These are phyloP conservation scores for Persicaria maculosa DNA, from an alignment of 148 eudicot species.

Conservation along the genomic window DNA sequence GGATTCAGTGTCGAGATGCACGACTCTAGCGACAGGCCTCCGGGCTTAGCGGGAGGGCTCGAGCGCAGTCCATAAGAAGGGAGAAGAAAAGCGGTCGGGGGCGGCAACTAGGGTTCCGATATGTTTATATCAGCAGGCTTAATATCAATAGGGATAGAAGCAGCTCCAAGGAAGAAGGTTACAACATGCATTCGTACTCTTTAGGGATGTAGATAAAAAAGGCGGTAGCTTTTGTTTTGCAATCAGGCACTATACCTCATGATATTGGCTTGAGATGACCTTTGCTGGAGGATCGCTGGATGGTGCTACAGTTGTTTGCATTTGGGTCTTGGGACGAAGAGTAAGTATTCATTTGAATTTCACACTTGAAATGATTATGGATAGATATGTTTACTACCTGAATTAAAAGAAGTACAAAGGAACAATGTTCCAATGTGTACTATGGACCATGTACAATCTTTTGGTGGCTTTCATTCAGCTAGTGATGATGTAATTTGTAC, in stretches of 20 bases:
- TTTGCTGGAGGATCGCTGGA: conserved; percentile 76
- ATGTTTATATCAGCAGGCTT: too few species aligned
- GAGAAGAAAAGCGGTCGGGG: too few species aligned
- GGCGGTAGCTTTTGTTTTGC: neutral
- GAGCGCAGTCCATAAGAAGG: too few species aligned
- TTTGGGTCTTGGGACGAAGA: conserved; percentile 68
- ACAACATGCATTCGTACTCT: neutral
- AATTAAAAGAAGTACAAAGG: neutral
- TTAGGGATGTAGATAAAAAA: neutral
- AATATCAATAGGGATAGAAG: too few species aligned
- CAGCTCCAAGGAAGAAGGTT: too few species aligned
- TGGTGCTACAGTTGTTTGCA: conserved; percentile 88
- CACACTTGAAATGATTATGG: neutral
- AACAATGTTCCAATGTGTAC: neutral
- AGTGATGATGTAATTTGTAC: neutral
- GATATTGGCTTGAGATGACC: neutral
- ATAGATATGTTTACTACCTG: neutral
- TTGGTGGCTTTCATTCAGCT: neutral
- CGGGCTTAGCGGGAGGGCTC: too few species aligned
- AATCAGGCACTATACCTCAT: neutral
- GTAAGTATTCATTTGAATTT: conserved; percentile 33
- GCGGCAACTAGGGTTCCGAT: too few species aligned
- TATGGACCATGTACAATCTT: neutral
- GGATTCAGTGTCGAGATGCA: too few species aligned
- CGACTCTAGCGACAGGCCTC: too few species aligned